Evolutionary conservation across 352 stramenopile species (phyloP).

Genomic region (Globisporangium canariense): DNA sequence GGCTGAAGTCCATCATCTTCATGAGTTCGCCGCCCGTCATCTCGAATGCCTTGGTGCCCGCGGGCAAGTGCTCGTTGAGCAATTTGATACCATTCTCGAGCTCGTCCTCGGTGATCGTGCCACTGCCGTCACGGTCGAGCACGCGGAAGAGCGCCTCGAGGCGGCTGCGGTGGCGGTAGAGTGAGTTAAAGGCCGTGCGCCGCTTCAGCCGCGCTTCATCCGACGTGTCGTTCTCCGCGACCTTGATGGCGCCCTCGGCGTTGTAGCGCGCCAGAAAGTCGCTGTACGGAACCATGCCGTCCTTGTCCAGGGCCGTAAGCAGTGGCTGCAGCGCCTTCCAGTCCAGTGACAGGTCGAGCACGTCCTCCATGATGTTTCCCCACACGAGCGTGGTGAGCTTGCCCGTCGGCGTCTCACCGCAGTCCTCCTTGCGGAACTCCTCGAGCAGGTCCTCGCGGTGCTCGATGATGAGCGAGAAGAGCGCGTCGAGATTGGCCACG

Average conservation of each 20-base stretch:
- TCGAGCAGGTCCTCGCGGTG: slow-evolving; percentile 58
- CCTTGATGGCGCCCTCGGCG: slow-evolving; percentile 32
- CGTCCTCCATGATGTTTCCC: slow-evolving; percentile 72
- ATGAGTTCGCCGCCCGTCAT: slow-evolving; percentile 76
- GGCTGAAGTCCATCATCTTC: slow-evolving; percentile 83
- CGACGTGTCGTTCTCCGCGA: slow-evolving; percentile 4
- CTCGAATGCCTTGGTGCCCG: slow-evolving; percentile 62
- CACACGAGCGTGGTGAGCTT: slow-evolving; percentile 51
- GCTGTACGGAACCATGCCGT: slow-evolving; percentile 66
- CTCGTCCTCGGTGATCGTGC: slow-evolving; percentile 81
- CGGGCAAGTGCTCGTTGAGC: slow-evolving; percentile 73
- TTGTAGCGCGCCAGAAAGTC: slow-evolving; percentile 81
- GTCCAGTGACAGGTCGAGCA: slow-evolving; percentile 75
- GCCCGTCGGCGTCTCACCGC: slow-evolving; percentile 21
- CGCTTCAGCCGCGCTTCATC: slow-evolving; percentile 53
- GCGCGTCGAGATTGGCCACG: slow-evolving; percentile 74
- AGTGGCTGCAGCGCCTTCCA: slow-evolving; percentile 75
- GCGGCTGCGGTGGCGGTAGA: slow-evolving; percentile 78
- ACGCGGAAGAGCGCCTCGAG: slow-evolving; percentile 83
- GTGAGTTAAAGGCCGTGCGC: slow-evolving; percentile 71
- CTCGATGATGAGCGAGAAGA: slow-evolving; percentile 85
- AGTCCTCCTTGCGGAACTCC: slow-evolving; percentile 60
- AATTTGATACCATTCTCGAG: slow-evolving; percentile 77
- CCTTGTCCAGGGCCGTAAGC: slow-evolving; percentile 64
- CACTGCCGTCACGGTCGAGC: slow-evolving; percentile 77